Evolutionary conservation across 2,329 filamentous ascomycete species (phyloP).

Genomic region (Metarhizium robertsii): DNA sequence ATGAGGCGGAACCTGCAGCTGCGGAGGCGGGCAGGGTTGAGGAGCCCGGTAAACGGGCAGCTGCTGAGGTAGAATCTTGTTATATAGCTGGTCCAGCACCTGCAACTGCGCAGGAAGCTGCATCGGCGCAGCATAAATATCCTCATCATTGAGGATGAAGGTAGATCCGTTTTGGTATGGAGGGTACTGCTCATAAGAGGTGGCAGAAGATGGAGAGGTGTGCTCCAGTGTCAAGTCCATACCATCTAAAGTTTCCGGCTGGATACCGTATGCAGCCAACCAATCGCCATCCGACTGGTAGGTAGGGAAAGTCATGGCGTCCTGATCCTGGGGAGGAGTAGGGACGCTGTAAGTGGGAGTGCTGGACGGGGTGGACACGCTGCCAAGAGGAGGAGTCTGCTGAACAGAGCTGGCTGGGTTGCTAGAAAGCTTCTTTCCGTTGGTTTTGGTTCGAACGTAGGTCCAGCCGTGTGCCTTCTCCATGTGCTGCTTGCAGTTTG

Average conservation of each 20-base stretch:
- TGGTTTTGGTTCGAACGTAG: slow-evolving; percentile 90
- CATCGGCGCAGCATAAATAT: slow-evolving; percentile 50
- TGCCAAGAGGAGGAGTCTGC: slow-evolving; percentile 50
- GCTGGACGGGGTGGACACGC: slow-evolving; percentile 53
- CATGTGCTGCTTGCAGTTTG: slow-evolving; percentile 98
- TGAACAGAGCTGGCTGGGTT: slow-evolving; percentile 38
- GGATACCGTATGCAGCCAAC: slow-evolving; percentile 22
- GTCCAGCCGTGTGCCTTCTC: slow-evolving; percentile 89
- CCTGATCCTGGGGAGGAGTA: slow-evolving; percentile 46
- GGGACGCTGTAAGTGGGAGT: slow-evolving; percentile 39
- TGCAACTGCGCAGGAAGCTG: slow-evolving; percentile 44
- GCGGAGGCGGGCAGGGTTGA: slow-evolving; percentile 16
- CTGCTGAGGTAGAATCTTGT: slow-evolving; percentile 33
- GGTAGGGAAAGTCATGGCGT: slow-evolving; percentile 32
- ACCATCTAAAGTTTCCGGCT: slow-evolving; percentile 26
- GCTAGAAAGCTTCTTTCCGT: slow-evolving; percentile 53
- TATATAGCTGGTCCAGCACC: slow-evolving; percentile 28
- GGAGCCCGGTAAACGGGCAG: slow-evolving; percentile 24
- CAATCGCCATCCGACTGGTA: slow-evolving; percentile 41
- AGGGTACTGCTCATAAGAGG: slow-evolving; percentile 43
- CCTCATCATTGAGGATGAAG: slow-evolving; percentile 52
- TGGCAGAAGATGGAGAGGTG: slow-evolving; percentile 25
- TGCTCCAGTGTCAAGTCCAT: slow-evolving; percentile 31
- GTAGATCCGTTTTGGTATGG: slow-evolving; percentile 52
- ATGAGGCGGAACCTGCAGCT: slow-evolving; percentile 31